Base-by-base conservation (phyloP, 345 rosid genomes). In the Euphorbia lathyris region DNA sequence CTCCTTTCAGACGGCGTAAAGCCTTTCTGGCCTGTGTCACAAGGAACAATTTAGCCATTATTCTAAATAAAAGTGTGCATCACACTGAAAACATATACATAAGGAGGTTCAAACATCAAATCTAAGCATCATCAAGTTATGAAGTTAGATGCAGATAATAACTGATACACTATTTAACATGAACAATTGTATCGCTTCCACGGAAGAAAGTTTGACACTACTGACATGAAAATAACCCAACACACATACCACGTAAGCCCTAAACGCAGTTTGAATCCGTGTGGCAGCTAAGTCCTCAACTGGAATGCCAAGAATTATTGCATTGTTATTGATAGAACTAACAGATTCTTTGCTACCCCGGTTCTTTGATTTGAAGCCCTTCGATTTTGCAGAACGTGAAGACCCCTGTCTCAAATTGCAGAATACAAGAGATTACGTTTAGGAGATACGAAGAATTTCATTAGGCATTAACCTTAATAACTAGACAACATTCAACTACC, bases 11-110 rank as follows among this genome's bases (percentile, higher is more conserved):
- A 50, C 86, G 83, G 60, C 90, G 83, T 59, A 95, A 76, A 50
- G 43, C 63, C 79, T 88, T 90, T 72, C 97, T 84, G 51, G 97
- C 97, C 99, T 95, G 82, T 57, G 79, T 58, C 53, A 60, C 20
- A 9, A 67, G 48, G 20, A 68, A 36, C 40, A 61, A 51, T 76
- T 23, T 65, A 20, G 27, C 52, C 29, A 70, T 13, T 43, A 74
- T 23, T 58, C 26, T 26, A 30, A 30, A 57, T 59, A 67, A 9
- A 65, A 22, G 19, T 25, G 38, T 45, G 42, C 40, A 43, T 42
- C 7, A 27, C 22, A 56, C 22, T n/a, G 25, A 19, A 26, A 7
- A 2, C 3, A 40, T 7, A 56, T 52, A 11, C 9, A 26, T 56
- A 56, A 23, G 14, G 13, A 56, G 32, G 59, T 25, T 56, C 30